phyloP scores from a whole-genome alignment of 441 rosid genomes.

The Erodium chrysanthum region DNA sequence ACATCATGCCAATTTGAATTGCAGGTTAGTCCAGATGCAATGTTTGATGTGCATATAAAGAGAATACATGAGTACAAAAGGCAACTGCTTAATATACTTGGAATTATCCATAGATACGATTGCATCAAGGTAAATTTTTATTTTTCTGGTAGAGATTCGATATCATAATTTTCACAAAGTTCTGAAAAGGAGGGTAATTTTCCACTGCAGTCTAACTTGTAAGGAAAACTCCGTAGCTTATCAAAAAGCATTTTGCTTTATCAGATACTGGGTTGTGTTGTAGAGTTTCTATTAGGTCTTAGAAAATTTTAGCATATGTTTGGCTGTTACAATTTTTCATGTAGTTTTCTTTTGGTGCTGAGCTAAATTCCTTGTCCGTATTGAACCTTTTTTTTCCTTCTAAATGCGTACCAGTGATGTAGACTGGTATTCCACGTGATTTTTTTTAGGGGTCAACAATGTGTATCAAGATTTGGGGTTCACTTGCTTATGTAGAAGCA shows the following conservation, averaged over 20 bases:
- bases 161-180: not conserved
- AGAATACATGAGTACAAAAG: constrained; percentile 54
- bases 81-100: constrained; percentile 43
- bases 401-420: no score
- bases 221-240: not conserved
- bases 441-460: no score
- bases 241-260: not conserved
- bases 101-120: constrained; percentile 41
- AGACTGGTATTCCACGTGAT: no score
- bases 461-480: no score
- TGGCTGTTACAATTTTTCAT: not conserved
- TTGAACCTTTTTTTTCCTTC: not conserved
- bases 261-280: not conserved
- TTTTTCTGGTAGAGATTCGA: not conserved
- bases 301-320: not conserved
- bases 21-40: constrained; percentile 40
- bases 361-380: not conserved
- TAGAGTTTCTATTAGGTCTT: not conserved
- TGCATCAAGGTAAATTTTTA: constrained; percentile 32
- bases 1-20: constrained; percentile 10
- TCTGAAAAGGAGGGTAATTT: not conserved
- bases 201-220: no score
- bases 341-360: not conserved
- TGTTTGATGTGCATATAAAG: constrained; percentile 55
- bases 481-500: no score